Conservation (phyloP, 441 rosid species). For the Corymbia citriodora region DNA sequence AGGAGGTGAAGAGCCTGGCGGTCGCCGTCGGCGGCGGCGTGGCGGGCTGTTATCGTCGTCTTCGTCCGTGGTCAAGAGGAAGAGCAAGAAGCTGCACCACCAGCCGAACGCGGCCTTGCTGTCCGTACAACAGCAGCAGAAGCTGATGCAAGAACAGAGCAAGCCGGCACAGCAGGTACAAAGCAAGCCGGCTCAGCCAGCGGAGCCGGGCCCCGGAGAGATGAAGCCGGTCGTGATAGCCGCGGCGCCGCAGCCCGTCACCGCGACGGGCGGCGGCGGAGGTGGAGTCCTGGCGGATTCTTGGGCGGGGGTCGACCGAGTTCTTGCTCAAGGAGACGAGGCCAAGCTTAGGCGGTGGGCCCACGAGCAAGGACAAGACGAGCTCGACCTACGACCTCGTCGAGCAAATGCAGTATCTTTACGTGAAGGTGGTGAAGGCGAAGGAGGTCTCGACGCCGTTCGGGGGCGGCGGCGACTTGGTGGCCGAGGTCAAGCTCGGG, state of each 20-base stretch:
- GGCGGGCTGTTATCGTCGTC: constrained; percentile 11
- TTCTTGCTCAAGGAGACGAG: constrained; percentile 44
- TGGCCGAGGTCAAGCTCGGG: constrained; percentile 42
- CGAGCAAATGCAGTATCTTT: constrained; percentile 59
- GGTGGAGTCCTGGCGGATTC: constrained; percentile 16
- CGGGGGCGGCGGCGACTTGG: constrained; percentile 21
- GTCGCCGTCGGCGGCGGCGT: constrained; percentile 8
- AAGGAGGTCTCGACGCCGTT: constrained; percentile 26
- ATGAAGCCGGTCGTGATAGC: constrained; percentile 48
- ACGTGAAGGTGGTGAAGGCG: constrained; percentile 41
- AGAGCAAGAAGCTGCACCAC: constrained; percentile 40
- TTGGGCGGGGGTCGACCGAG: constrained; percentile 29
- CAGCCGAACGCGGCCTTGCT: constrained; percentile 28
- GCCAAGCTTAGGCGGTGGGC: constrained; percentile 38
- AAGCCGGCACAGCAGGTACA: constrained; percentile 23
- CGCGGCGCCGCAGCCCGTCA: constrained; percentile 24
- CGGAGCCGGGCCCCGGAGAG: constrained; percentile 41
- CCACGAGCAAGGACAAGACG: constrained; percentile 37
- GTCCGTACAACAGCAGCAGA: constrained; percentile 35
- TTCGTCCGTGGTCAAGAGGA: constrained; percentile 12
- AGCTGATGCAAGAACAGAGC: constrained; percentile 22
- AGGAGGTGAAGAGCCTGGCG: constrained; percentile 15
- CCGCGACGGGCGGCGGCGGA: constrained; percentile 5
- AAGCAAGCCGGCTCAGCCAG: constrained; percentile 25
- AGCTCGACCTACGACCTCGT: constrained; percentile 52